These are phyloP conservation scores for Carex myosuroides DNA, from an alignment of 176 grass and related monocot species.

Conservation along the genomic window DNA sequence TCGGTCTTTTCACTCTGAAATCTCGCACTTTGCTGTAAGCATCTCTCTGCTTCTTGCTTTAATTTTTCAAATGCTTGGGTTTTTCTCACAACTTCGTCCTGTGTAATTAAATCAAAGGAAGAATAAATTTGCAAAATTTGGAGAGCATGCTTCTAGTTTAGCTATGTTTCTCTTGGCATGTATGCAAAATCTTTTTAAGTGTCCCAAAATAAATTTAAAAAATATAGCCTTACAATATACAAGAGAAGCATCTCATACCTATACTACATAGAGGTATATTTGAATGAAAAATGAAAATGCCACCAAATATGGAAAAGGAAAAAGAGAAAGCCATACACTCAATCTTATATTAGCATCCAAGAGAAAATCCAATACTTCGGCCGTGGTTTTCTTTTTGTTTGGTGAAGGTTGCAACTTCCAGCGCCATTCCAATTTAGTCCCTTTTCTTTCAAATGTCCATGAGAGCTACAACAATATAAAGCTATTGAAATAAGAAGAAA, in stretches of 20 bases:
- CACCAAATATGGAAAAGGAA: not conserved
- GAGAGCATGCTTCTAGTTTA: not conserved
- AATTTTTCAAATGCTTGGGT: constrained; percentile 60
- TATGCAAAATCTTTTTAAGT: not conserved
- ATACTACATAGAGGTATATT: not conserved
- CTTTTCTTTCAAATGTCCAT: constrained; percentile 88
- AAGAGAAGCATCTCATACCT: not conserved
- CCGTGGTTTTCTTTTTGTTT: constrained; percentile 47
- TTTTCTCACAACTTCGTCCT: constrained; percentile 91
- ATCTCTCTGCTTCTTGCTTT: constrained; percentile 81
- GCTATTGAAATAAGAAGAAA: not conserved
- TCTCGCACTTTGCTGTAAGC: constrained; percentile 73
- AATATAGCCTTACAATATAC: not conserved
- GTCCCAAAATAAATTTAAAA: not conserved
- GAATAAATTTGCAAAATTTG: not conserved
- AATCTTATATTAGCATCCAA: constrained; percentile 93
- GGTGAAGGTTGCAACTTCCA: constrained; percentile 82
- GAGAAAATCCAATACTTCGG: constrained; percentile 76
- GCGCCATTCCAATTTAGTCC: constrained; percentile 86
- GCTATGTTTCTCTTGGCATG: not conserved
- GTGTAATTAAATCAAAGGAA: constrained; percentile 6
- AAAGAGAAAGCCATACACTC: constrained; percentile 46
- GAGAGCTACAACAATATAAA: constrained; percentile 49
- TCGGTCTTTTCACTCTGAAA: constrained; percentile 59
- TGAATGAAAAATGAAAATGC: not conserved